Percentiles rank a stretch among this genome's conserved stretches.
Evolutionary conservation across 345 rosid genomes (phyloP).

Genomic region (Rhodamnia argentea): DNA sequence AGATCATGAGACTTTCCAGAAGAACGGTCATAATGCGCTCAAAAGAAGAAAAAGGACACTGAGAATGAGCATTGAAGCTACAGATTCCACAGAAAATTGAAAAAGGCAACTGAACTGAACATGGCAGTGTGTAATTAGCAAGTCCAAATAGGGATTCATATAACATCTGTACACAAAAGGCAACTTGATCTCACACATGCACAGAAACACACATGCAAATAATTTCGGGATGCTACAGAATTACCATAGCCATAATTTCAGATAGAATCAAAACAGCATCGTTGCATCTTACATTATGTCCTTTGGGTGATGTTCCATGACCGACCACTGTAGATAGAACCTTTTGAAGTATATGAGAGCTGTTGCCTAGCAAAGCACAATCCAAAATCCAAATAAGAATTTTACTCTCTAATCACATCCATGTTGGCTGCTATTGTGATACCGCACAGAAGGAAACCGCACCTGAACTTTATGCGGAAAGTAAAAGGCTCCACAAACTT

Average conservation of each 20-base stretch:
- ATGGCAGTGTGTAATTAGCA: background rate
- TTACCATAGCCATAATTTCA: background rate
- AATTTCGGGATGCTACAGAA: background rate
- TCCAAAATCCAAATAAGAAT: background rate
- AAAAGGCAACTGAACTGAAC: background rate
- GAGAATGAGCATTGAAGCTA: background rate
- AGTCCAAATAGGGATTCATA: background rate
- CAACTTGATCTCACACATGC: background rate
- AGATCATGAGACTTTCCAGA: background rate
- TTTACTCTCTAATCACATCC: background rate
- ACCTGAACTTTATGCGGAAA: conserved; percentile 99
- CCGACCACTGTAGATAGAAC: conserved; percentile 95
- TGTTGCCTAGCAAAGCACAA: conserved; percentile 48
- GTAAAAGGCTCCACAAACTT: conserved; percentile 95
- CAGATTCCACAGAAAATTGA: background rate
- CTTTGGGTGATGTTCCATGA: conserved; percentile 98
- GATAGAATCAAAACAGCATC: background rate
- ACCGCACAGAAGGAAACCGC: background rate
- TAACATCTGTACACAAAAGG: background rate
- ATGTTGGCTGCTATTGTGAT: background rate
- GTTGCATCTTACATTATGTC: conserved; percentile 61
- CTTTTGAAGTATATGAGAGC: conserved; percentile 93
- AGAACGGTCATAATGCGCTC: background rate
- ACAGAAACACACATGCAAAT: background rate
- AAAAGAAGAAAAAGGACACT: background rate